Base-by-base conservation (phyloP, 2,329 filamentous ascomycete genomes). In the Scedosporium aurantiacum region DNA sequence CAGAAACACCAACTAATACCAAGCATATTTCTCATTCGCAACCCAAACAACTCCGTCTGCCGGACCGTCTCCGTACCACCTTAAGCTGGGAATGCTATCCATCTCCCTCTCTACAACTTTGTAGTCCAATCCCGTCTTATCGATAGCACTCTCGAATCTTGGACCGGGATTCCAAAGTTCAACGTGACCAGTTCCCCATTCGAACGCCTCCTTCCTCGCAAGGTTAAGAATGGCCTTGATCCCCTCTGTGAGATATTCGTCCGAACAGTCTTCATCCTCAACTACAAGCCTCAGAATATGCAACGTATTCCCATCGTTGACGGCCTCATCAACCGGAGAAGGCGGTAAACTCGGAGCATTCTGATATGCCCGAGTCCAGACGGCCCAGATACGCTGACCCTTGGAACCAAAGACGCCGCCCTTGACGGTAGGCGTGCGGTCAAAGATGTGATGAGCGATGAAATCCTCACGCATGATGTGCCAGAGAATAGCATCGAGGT, bases 131-230 rank as follows among this genome's bases (percentile, higher is more conserved):
- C 77, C 78, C 2, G 75, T 73, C 14, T 66, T 66, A 27, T 68
- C 69, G 45, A 86, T 73, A 47, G 87, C 67, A 16, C 71, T 64
- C 69, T 70, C 70, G 27, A 85, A 70, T 64, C 79, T 67, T 5
- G 82, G 75, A 3, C 81, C 81, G 0, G 92, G 91, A 69, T 94
- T 96, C 93, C 93, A 97, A 59, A 93, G 77, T 70, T 91, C 82
- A 3, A 96, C 83, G 55, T 83, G 79, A 47, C 79, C 78, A 75
- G 90, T 84, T 54, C 82, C 76, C 88, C 90, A 96, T 62, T 83
- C 78, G 2, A 78, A 74, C 1, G 92, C 92, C 72, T 95, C 85
- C 7, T 74, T 74, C 68, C 87, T 84, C 4, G 91, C 91, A 54
- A 85, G 76, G 50, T 75, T 73, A 54, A 96, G 70, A 27, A 96